These are phyloP conservation scores for Penicillium verhagenii DNA, from an alignment of 495 filamentous ascomycete species.

Conservation along the genomic window DNA sequence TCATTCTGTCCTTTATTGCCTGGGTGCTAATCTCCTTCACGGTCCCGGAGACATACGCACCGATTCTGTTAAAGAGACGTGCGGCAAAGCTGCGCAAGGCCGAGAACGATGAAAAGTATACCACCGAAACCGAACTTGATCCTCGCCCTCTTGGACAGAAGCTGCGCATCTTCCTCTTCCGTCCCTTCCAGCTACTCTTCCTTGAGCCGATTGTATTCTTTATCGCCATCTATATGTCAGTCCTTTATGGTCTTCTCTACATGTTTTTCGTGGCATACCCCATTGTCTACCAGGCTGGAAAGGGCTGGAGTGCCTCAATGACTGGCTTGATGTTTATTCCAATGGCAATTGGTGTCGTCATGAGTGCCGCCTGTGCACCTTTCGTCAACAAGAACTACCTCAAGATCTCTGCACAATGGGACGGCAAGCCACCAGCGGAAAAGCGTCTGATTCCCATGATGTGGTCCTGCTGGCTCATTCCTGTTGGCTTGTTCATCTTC, in stretches of 20 bases:
- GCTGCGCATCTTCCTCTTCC: conserved; percentile 64
- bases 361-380: conserved; percentile 64
- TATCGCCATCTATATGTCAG: conserved; percentile 74
- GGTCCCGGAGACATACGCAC: conserved; percentile 78
- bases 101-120: conserved; percentile 61
- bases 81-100: conserved; percentile 66
- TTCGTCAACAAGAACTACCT: conserved; percentile 77
- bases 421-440: conserved; percentile 73
- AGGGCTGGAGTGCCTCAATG: conserved; percentile 66
- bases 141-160: conserved; percentile 60
- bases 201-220: conserved; percentile 76
- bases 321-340: conserved; percentile 84
- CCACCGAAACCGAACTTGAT: conserved; percentile 74
- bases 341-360: conserved; percentile 64
- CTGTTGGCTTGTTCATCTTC: conserved; percentile 78
- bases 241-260: conserved; percentile 75
- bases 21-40: conserved; percentile 76
- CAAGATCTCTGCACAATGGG: conserved; percentile 53
- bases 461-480: conserved; percentile 76
- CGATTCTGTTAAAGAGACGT: conserved; percentile 62
- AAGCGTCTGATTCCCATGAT: conserved; percentile 81
- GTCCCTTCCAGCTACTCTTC: conserved; percentile 79
- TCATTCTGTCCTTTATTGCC: conserved; percentile 64
- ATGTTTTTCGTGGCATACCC: conserved; percentile 83
- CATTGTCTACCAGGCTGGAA: conserved; percentile 73